Conservation (phyloP, 176 grass and related monocot species). For the Typha latifolia region DNA sequence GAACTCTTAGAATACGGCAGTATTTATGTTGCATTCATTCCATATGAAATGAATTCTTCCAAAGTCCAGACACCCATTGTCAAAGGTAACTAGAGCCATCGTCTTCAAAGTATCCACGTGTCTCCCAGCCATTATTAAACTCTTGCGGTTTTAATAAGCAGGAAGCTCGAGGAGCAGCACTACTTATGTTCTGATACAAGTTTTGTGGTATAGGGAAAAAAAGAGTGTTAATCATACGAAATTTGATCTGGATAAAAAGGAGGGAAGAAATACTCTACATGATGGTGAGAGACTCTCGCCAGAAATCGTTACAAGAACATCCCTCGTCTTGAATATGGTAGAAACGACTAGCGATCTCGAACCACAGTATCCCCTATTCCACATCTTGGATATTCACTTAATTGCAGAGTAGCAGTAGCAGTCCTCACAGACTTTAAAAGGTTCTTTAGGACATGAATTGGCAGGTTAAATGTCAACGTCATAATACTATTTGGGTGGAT, state of each 20-base stretch:
- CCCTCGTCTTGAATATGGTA: slow-evolving; percentile 47
- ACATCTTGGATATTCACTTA: slow-evolving; percentile 60
- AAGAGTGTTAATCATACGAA: not conserved
- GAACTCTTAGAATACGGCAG: no score
- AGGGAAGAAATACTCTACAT: not conserved
- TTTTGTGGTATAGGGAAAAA: not conserved
- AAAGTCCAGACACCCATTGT: no score
- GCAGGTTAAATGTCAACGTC: slow-evolving; percentile 34
- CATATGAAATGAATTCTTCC: no score
- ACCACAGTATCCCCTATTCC: slow-evolving; percentile 50
- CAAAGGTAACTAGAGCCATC: no score
- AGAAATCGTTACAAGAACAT: slow-evolving; percentile 85
- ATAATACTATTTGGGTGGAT: no score
- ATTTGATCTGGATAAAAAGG: not conserved
- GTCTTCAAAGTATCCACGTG: no score
- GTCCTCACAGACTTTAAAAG: slow-evolving; percentile 62
- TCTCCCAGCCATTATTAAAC: no score
- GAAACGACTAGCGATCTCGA: slow-evolving; percentile 70
- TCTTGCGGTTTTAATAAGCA: no score
- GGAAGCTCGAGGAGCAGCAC: no score
- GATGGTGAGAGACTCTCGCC: slow-evolving; percentile 18
- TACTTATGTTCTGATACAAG: not conserved
- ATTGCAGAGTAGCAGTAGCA: slow-evolving; percentile 74
- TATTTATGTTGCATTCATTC: no score
- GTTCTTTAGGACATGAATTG: slow-evolving; percentile 64